phyloP scores from a whole-genome alignment of 2,329 filamentous ascomycete species.

The Pseudopyrenochaeta lycopersici region DNA sequence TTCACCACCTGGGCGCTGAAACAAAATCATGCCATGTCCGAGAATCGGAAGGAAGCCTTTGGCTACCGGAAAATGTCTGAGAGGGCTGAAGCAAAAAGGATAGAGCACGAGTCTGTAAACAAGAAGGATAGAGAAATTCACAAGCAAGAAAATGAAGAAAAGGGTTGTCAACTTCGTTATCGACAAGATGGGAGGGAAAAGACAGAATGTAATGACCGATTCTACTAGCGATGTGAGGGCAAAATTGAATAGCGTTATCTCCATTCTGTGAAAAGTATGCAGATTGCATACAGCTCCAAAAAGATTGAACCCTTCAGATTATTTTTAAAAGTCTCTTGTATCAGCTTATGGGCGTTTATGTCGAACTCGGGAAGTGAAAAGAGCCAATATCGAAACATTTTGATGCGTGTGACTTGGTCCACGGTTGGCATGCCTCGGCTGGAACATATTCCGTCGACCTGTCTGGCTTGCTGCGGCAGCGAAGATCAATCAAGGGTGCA shows the following conservation, averaged over 20 bases:
- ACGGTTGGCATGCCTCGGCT: too few relatives aligned
- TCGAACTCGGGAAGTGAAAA: too few relatives aligned
- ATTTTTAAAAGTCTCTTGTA: too few relatives aligned
- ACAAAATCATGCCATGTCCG: slow-evolving; percentile 48
- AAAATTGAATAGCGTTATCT: slow-evolving; percentile 22
- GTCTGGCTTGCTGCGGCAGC: too few relatives aligned
- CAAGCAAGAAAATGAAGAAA: slow-evolving; percentile 23
- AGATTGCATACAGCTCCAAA: too few relatives aligned
- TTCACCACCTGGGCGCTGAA: slow-evolving; percentile 45
- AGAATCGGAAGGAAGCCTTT: slow-evolving; percentile 43
- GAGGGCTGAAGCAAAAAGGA: slow-evolving; percentile 50
- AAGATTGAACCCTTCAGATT: too few relatives aligned
- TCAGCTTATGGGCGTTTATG: too few relatives aligned
- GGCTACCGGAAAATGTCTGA: slow-evolving; percentile 50
- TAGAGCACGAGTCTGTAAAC: slow-evolving; percentile 41
- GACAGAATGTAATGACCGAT: slow-evolving; percentile 24
- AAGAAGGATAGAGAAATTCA: slow-evolving; percentile 26
- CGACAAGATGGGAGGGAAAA: slow-evolving; percentile 28
- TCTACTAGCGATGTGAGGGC: slow-evolving; percentile 28
- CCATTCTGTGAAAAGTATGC: slow-evolving; percentile 14
- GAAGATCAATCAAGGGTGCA: too few relatives aligned
- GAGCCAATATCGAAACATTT: too few relatives aligned
- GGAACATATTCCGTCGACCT: too few relatives aligned
- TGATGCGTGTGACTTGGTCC: too few relatives aligned
- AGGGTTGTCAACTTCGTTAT: slow-evolving; percentile 18